Conservation (phyloP, 805 yeast species). For the Maudiozyma turicensis region DNA sequence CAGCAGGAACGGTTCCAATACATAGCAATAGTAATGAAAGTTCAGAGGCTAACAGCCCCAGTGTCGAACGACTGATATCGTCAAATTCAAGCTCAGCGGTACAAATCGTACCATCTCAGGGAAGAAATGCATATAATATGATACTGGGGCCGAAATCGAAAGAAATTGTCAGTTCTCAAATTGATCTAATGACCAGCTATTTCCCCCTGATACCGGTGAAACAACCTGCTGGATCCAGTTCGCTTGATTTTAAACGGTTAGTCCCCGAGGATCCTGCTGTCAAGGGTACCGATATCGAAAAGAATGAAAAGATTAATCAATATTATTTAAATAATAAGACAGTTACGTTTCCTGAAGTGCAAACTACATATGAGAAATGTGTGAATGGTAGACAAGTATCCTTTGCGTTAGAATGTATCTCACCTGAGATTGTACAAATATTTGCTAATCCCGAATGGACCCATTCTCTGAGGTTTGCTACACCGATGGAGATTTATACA, state of each 20-base stretch:
- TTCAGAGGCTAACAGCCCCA: not conserved
- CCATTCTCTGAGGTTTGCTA: slow-evolving; percentile 36
- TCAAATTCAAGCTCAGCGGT: slow-evolving; percentile 9
- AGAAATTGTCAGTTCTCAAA: slow-evolving; percentile 18
- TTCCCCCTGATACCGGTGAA: slow-evolving; percentile 26
- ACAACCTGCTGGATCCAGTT: slow-evolving; percentile 1
- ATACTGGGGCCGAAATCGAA: slow-evolving; percentile 22
- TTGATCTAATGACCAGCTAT: slow-evolving; percentile 23
- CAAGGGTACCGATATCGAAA: slow-evolving; percentile 7
- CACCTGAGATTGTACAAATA: slow-evolving; percentile 13
- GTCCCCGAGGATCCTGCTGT: slow-evolving; percentile 10
- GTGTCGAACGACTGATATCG: not conserved
- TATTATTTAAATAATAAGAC: slow-evolving; percentile 47
- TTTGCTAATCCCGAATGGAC: slow-evolving; percentile 23
- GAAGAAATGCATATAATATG: slow-evolving; percentile 16
- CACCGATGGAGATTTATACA: slow-evolving; percentile 74
- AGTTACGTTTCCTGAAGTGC: slow-evolving; percentile 51
- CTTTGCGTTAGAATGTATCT: slow-evolving; percentile 19
- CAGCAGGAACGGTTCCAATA: not conserved
- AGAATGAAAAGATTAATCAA: slow-evolving; percentile 41
- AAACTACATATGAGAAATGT: slow-evolving; percentile 13
- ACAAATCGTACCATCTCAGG: slow-evolving; percentile 14
- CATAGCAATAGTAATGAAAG: not conserved
- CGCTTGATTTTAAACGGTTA: slow-evolving; percentile 18
- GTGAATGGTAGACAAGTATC: slow-evolving; percentile 9